Conservation (phyloP, 1,139 yeast genomes). For the Blastobotrys serpentis region DNA sequence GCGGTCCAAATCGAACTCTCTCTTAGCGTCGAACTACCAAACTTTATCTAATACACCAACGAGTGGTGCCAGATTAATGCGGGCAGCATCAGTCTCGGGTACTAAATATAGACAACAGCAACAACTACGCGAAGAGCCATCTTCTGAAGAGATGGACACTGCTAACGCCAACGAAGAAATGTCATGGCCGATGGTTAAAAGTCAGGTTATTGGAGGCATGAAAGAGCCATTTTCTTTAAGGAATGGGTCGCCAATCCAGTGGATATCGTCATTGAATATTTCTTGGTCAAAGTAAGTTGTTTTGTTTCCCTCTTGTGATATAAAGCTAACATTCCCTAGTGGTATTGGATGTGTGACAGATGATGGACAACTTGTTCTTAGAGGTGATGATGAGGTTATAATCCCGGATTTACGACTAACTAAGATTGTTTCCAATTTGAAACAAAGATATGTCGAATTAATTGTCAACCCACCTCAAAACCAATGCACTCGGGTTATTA, state of each 20-base stretch:
- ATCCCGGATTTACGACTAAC: constrained; percentile 26
- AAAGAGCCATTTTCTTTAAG: constrained; percentile 21
- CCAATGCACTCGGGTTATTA: constrained; percentile 22
- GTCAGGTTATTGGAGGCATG: constrained; percentile 21
- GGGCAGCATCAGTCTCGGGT: constrained; percentile 2
- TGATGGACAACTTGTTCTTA: constrained; percentile 20
- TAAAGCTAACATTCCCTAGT: constrained; percentile 15
- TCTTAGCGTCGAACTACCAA: constrained; percentile 8
- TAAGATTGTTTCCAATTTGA: constrained; percentile 25
- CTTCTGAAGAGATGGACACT: too few relatives aligned
- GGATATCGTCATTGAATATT: constrained; percentile 24
- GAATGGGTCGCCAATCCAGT: constrained; percentile 26
- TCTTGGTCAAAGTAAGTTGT: constrained; percentile 21
- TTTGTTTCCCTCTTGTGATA: neutral
- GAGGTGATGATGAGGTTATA: constrained; percentile 14
- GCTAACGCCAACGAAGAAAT: neutral
- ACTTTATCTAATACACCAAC: neutral
- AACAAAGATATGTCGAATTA: constrained; percentile 27
- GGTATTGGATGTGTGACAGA: constrained; percentile 21
- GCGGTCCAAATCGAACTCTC: constrained; percentile 8
- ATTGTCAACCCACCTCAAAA: constrained; percentile 24
- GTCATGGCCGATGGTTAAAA: constrained; percentile 2
- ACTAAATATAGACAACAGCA: neutral
- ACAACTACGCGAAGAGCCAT: neutral
- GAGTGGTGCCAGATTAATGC: neutral